phyloP scores from a whole-genome alignment of 768 basidiomycete genomes.

The Lyophyllum shimeji region DNA sequence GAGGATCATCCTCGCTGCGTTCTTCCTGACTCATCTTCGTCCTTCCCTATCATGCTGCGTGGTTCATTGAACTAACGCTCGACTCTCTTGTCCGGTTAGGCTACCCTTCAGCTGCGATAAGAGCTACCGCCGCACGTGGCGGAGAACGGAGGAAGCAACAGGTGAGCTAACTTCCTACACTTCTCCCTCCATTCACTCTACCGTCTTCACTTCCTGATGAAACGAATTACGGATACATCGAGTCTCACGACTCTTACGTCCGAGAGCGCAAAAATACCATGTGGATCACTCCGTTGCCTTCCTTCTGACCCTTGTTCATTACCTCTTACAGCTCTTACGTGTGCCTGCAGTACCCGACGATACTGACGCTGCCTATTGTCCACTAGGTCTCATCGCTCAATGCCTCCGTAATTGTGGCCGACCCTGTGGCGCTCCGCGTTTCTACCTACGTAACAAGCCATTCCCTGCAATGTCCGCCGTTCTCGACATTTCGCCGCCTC shows the following conservation, averaged over 20 bases:
- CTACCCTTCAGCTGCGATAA: background rate
- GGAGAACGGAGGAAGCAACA: background rate
- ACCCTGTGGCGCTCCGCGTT: background rate
- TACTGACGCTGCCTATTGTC: background rate
- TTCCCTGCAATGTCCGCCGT: too few relatives aligned
- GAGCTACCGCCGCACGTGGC: too few relatives aligned
- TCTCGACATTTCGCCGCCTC: background rate
- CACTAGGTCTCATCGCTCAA: background rate
- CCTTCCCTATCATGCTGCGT: conserved; percentile 8
- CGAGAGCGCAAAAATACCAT: conserved; percentile 28
- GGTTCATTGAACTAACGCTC: conserved; percentile 7
- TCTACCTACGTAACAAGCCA: background rate
- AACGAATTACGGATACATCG: conserved; percentile 19
- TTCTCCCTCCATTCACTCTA: background rate
- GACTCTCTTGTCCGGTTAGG: background rate
- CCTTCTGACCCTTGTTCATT: conserved; percentile 52
- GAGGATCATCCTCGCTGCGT: conserved; percentile 61
- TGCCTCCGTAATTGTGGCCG: background rate
- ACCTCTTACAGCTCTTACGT: background rate
- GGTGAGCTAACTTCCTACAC: conserved; percentile 1
- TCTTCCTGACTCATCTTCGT: conserved; percentile 43
- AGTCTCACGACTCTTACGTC: conserved; percentile 18
- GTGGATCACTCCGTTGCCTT: conserved; percentile 62
- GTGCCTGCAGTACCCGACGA: background rate
- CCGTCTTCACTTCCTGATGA: conserved; percentile 8